Evolutionary conservation across 371 early-diverging fungal species (phyloP).

Genomic region (Mortierella sp.): DNA sequence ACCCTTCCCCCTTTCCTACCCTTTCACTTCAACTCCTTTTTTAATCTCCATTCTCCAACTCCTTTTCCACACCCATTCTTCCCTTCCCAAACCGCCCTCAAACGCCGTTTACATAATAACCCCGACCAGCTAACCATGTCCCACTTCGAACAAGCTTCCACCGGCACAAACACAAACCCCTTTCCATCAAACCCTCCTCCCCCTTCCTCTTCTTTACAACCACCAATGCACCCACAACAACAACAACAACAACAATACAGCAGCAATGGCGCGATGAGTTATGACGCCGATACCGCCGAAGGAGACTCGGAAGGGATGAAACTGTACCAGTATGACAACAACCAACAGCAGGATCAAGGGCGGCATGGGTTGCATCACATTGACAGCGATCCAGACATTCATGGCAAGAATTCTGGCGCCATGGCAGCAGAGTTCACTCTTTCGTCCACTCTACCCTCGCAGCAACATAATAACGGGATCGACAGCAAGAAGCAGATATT

Average conservation of each 20-base stretch:
- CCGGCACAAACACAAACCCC: neutral
- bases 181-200: neutral
- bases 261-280: neutral
- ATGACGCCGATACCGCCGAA: neutral
- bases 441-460: neutral
- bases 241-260: neutral
- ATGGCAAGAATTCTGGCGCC: neutral
- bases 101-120: neutral
- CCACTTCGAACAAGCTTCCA: neutral
- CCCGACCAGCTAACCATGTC: neutral
- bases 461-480: neutral
- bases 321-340: neutral
- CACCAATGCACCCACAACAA: neutral
- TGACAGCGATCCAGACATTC: constrained; percentile 20
- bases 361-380: neutral
- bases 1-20: neutral
- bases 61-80: neutral
- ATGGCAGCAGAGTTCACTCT: neutral
- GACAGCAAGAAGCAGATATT: neutral
- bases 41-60: neutral
- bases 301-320: neutral
- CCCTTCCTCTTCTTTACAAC: neutral
- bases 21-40: neutral
- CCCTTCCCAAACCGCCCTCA: neutral
- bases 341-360: neutral